Conservation (phyloP, 1,284 basidiomycete genomes). For the Ustilago tritici region DNA sequence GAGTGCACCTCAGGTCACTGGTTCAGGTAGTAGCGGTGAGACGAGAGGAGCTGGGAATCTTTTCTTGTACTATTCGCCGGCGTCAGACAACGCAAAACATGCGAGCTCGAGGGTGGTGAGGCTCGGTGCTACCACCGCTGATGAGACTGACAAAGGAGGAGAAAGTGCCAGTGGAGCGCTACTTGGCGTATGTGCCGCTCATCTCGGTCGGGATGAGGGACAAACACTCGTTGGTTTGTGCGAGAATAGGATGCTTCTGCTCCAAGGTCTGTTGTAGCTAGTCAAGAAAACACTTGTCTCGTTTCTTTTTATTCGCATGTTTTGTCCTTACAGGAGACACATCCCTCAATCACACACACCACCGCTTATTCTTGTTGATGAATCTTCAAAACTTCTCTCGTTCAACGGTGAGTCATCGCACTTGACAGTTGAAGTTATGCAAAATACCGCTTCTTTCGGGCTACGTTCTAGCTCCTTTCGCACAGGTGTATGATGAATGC, state of each 20-base stretch:
- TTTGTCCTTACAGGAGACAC: too few relatives aligned
- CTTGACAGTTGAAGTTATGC: too few relatives aligned
- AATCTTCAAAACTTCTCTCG: too few relatives aligned
- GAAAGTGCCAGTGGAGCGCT: constrained; percentile 29
- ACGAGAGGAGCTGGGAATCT: constrained; percentile 53
- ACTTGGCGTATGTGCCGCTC: constrained; percentile 31
- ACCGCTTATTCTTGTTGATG: too few relatives aligned
- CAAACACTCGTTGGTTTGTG: constrained; percentile 41
- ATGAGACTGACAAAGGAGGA: neutral
- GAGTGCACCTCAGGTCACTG: constrained; percentile 40
- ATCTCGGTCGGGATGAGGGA: constrained; percentile 12
- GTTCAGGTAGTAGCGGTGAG: constrained; percentile 9
- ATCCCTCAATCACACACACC: too few relatives aligned
- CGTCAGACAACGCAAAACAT: constrained; percentile 13
- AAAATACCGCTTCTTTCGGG: too few relatives aligned
- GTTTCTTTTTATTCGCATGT: too few relatives aligned
- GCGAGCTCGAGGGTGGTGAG: constrained; percentile 46
- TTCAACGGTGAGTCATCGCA: too few relatives aligned
- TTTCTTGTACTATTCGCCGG: constrained; percentile 53
- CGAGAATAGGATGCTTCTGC: constrained; percentile 39
- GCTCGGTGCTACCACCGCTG: constrained; percentile 19
- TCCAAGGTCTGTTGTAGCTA: constrained; percentile 31
- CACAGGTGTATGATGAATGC: too few relatives aligned
- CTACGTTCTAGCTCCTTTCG: too few relatives aligned
- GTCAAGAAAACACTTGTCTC: too few relatives aligned